These are phyloP conservation scores for Erysimum pusillum DNA, from an alignment of 441 rosid species.

Conservation along the genomic window DNA sequence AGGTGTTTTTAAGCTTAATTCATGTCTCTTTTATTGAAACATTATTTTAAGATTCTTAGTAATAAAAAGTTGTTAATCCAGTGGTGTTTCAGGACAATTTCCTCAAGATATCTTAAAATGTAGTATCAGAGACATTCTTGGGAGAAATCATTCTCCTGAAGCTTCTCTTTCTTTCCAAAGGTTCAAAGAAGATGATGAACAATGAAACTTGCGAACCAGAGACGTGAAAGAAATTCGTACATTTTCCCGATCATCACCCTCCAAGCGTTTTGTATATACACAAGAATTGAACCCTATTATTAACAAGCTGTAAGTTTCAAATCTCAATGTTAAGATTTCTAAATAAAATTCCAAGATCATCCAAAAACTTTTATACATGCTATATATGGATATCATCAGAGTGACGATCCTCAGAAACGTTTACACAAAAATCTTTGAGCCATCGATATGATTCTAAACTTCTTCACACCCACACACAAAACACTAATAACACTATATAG, in stretches of 20 bases:
- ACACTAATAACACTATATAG: slow-evolving; percentile 31
- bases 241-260: slow-evolving; percentile 44
- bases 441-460: slow-evolving; percentile 28
- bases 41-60: neutral
- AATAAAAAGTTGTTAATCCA: neutral
- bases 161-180: slow-evolving; percentile 9
- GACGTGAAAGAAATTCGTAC: neutral
- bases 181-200: slow-evolving; percentile 25
- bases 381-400: neutral
- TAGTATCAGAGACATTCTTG: neutral
- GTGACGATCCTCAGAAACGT: slow-evolving; percentile 3
- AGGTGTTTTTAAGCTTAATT: neutral
- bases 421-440: neutral
- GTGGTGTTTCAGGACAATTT: slow-evolving; percentile 23
- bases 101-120: slow-evolving; percentile 3
- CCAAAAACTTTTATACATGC: neutral
- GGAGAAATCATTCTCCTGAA: neutral
- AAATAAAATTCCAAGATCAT: neutral
- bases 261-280: slow-evolving; percentile 44
- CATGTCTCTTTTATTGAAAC: neutral
- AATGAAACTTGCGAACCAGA: neutral
- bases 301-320: neutral
- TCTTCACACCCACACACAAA: slow-evolving; percentile 5
- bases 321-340: neutral
- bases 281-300: neutral